phyloP scores from a whole-genome alignment of 1,284 basidiomycete genomes.

The Porodaedalea pini region DNA sequence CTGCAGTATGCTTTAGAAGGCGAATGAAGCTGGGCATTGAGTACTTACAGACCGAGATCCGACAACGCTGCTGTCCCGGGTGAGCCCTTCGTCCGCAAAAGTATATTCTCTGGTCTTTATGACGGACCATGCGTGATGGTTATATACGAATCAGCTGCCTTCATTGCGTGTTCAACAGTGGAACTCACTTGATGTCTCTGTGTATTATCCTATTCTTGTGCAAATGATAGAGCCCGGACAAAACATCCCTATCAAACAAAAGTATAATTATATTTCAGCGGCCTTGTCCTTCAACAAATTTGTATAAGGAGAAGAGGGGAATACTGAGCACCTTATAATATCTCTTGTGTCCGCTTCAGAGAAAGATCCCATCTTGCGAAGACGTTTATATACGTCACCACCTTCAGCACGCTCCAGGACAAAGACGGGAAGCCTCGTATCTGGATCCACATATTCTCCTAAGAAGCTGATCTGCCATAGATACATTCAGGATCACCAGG shows the following conservation, averaged over 20 bases:
- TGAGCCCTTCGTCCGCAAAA: neutral
- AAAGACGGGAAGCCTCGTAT: neutral
- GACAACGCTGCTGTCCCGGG: neutral
- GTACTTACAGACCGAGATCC: neutral
- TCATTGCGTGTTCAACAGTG: too few relatives aligned
- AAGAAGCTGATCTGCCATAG: neutral
- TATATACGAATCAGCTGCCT: neutral
- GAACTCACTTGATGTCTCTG: neutral
- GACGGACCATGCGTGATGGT: too few relatives aligned
- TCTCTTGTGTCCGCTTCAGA: neutral
- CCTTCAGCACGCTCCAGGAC: neutral
- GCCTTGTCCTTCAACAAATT: too few relatives aligned
- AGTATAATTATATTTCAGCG: neutral
- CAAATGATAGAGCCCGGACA: neutral
- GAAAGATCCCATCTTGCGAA: neutral
- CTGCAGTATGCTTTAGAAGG: neutral
- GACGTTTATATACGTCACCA: neutral
- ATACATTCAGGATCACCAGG: neutral
- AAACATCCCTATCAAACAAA: neutral
- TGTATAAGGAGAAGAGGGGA: too few relatives aligned
- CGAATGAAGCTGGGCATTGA: neutral
- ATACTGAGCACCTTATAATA: neutral
- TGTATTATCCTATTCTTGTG: neutral
- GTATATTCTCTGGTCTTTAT: neutral
- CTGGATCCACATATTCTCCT: neutral